Evolutionary conservation across 2,329 filamentous ascomycete species (phyloP).

Genomic region (Sclerotinia spermophila): DNA sequence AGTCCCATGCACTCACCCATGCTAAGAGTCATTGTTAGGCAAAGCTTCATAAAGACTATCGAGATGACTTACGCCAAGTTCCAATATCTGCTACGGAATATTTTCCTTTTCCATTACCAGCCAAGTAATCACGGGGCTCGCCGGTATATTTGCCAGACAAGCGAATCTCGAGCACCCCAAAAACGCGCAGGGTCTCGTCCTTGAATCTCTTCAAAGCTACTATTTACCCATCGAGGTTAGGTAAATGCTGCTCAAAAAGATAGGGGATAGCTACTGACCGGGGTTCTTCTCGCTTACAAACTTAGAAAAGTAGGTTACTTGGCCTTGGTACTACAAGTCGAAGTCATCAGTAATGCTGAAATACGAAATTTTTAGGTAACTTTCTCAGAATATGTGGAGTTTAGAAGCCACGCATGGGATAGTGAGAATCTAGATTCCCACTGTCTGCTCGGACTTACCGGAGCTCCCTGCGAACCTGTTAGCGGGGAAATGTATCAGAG

Average conservation of each 20-base stretch:
- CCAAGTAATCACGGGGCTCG: slow-evolving; percentile 48
- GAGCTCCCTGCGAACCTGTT: neutral
- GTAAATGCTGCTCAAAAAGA: neutral
- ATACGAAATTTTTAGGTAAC: neutral
- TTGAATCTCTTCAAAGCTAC: slow-evolving; percentile 49
- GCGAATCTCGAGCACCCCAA: slow-evolving; percentile 53
- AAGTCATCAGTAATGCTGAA: neutral
- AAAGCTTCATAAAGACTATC: neutral
- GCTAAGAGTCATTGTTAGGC: slow-evolving; percentile 23
- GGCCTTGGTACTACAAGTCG: slow-evolving; percentile 6
- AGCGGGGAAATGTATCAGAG: neutral
- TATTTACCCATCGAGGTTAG: neutral
- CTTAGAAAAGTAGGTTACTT: slow-evolving; percentile 18
- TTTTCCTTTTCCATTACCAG: slow-evolving; percentile 51
- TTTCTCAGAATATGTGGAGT: neutral
- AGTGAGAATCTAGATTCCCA: neutral
- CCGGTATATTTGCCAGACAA: slow-evolving; percentile 50
- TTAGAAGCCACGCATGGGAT: neutral
- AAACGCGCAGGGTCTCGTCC: slow-evolving; percentile 51
- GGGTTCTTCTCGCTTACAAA: slow-evolving; percentile 13
- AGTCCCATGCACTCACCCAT: slow-evolving; percentile 47
- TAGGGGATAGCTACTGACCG: neutral
- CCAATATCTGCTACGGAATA: slow-evolving; percentile 53
- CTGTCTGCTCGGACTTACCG: neutral
- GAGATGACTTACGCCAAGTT: slow-evolving; percentile 39